Evolutionary conservation across 1,139 yeast species (phyloP).

Genomic region (Wickerhamomyces sp.): DNA sequence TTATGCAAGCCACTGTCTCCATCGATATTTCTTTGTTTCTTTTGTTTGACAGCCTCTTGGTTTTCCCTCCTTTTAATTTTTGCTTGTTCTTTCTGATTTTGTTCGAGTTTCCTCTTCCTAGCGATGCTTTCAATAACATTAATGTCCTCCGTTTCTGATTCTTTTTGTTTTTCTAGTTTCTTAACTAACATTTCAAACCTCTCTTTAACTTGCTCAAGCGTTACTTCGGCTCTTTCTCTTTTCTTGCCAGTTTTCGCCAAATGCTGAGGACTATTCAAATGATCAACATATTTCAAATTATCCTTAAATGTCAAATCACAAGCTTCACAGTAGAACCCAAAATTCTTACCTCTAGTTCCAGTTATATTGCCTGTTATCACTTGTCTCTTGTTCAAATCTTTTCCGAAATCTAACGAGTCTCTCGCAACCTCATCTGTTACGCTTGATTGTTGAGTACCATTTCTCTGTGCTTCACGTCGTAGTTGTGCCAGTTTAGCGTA

Average conservation of each 20-base stretch:
- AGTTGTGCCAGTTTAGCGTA: slow-evolving; percentile 46
- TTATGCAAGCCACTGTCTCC: slow-evolving; percentile 31
- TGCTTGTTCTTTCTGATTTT: slow-evolving; percentile 19
- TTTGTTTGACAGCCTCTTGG: slow-evolving; percentile 5
- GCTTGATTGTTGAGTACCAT: neutral
- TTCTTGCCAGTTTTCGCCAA: slow-evolving; percentile 32
- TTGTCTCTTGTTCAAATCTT: slow-evolving; percentile 39
- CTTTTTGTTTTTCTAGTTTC: slow-evolving; percentile 16
- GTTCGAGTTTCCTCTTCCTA: slow-evolving; percentile 29
- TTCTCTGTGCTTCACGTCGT: slow-evolving; percentile 12
- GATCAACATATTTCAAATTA: slow-evolving; percentile 75
- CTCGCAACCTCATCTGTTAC: slow-evolving; percentile 15
- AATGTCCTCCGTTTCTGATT: slow-evolving; percentile 25
- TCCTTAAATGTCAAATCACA: slow-evolving; percentile 81
- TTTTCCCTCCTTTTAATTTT: slow-evolving; percentile 4
- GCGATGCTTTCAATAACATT: slow-evolving; percentile 42
- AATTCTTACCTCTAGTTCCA: slow-evolving; percentile 52
- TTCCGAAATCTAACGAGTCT: slow-evolving; percentile 32
- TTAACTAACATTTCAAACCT: slow-evolving; percentile 22
- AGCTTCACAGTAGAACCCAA: slow-evolving; percentile 78
- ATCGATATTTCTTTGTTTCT: slow-evolving; percentile 2
- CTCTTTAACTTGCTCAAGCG: slow-evolving; percentile 30
- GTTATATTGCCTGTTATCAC: slow-evolving; percentile 38
- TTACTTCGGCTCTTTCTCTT: slow-evolving; percentile 30
- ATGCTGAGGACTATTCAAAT: slow-evolving; percentile 70